phyloP scores from a whole-genome alignment of 352 stramenopile species.

The Phytophthora palmivora region DNA sequence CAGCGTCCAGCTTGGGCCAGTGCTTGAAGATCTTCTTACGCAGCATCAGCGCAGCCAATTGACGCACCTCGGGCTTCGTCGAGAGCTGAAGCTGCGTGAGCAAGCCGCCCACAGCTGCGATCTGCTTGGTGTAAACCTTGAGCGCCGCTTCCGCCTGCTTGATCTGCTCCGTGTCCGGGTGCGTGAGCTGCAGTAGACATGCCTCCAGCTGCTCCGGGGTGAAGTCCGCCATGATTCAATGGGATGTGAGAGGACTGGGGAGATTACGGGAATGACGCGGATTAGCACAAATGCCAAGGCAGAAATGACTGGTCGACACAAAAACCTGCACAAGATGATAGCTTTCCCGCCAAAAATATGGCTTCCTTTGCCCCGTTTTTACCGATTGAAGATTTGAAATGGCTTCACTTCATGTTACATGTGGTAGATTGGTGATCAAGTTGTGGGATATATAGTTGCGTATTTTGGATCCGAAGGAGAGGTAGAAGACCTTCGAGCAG shows the following conservation, averaged over 20 bases:
- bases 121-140: slow-evolving; percentile 94
- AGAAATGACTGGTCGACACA: slow-evolving; percentile 49
- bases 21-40: slow-evolving; percentile 95
- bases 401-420: slow-evolving; percentile 30
- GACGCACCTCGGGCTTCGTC: slow-evolving; percentile 82
- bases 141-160: slow-evolving; percentile 93
- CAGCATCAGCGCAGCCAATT: slow-evolving; percentile 93
- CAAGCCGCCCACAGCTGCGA: slow-evolving; percentile 84
- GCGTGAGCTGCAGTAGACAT: slow-evolving; percentile 91
- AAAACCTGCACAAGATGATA: slow-evolving; percentile 35
- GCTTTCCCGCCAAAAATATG: slow-evolving; percentile 35
- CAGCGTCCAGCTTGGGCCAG: slow-evolving; percentile 90
- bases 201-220: slow-evolving; percentile 85
- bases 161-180: slow-evolving; percentile 96
- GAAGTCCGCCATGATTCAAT: slow-evolving; percentile 75
- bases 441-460: slow-evolving; percentile 12
- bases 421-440: slow-evolving; percentile 5
- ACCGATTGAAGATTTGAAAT: slow-evolving; percentile 29
- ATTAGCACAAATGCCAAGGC: neutral
- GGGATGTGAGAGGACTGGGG: slow-evolving; percentile 10
- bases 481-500: slow-evolving; percentile 31
- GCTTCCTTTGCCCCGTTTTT: slow-evolving; percentile 19
- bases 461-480: slow-evolving; percentile 30
- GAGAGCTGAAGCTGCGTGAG: slow-evolving; percentile 91
- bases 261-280: slow-evolving; percentile 36